Evolutionary conservation across 202 grass and related monocot genomes (phyloP).

Genomic region (Elaeis oleifera): DNA sequence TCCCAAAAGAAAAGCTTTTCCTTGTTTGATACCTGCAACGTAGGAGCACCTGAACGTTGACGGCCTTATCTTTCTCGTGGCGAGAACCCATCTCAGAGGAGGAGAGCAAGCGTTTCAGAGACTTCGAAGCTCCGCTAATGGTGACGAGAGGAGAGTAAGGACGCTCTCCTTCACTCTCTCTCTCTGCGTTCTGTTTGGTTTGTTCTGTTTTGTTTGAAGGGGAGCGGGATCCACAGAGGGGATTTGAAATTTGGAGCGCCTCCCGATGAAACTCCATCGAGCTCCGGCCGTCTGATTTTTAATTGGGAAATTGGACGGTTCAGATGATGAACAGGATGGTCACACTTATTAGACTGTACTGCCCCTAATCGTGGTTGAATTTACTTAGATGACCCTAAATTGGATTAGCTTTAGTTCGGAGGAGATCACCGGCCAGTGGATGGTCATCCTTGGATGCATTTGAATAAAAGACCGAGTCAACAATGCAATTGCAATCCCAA

Average conservation of each 20-base stretch:
- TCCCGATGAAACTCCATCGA: too few species aligned
- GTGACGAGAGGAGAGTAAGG: neutral
- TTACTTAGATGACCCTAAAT: too few species aligned
- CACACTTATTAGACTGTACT: too few species aligned
- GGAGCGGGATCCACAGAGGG: constrained; percentile 25
- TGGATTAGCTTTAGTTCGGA: too few species aligned
- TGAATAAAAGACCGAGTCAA: too few species aligned
- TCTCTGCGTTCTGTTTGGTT: constrained; percentile 6
- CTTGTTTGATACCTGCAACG: constrained; percentile 59
- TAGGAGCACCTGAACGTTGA: constrained; percentile 97
- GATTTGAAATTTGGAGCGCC: constrained; percentile 25
- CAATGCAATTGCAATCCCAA: too few species aligned
- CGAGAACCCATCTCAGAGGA: constrained; percentile 58
- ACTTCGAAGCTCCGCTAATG: constrained; percentile 8
- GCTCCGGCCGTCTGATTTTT: too few species aligned
- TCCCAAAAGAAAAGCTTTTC: neutral
- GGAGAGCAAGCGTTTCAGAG: neutral
- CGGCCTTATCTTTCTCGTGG: constrained; percentile 88
- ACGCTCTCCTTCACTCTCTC: constrained; percentile 5
- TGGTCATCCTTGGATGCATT: too few species aligned
- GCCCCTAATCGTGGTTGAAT: too few species aligned
- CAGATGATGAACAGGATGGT: too few species aligned
- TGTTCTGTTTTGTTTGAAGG: neutral
- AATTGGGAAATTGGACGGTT: too few species aligned
- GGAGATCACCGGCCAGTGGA: too few species aligned